phyloP scores from a whole-genome alignment of 129 eudicot species.

The Chrysanthemum makinoi region DNA sequence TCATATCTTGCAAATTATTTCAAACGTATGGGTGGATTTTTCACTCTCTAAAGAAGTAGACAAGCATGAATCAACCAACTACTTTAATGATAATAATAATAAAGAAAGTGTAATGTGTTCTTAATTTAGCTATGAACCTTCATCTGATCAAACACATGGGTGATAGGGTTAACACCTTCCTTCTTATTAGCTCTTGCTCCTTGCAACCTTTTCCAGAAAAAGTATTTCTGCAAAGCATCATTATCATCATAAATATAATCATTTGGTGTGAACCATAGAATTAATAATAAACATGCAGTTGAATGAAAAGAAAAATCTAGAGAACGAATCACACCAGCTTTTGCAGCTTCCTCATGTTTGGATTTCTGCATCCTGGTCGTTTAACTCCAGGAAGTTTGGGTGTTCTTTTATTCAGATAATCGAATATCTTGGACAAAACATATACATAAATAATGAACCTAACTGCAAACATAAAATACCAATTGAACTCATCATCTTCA shows the following conservation, averaged over 20 bases:
- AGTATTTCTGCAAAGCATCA: conserved; percentile 58
- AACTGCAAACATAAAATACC: too few species aligned
- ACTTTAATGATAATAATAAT: neutral
- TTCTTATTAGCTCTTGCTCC: conserved; percentile 47
- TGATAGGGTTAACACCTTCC: conserved; percentile 79
- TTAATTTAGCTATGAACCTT: conserved; percentile 50
- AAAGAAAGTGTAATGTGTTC: conserved; percentile 4
- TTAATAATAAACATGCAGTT: too few species aligned
- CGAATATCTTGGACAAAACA: too few species aligned
- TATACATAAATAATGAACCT: too few species aligned
- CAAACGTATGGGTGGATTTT: conserved; percentile 84
- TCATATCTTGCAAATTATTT: conserved; percentile 80
- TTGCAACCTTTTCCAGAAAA: conserved; percentile 35
- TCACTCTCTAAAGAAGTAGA: conserved; percentile 60
- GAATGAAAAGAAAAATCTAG: too few species aligned
- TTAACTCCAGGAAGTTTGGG: too few species aligned
- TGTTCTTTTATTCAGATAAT: too few species aligned
- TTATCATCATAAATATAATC: neutral
- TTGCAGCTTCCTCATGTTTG: too few species aligned
- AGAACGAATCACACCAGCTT: too few species aligned
- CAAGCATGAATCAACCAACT: conserved; percentile 3
- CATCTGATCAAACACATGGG: conserved; percentile 80
- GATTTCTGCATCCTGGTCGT: too few species aligned
- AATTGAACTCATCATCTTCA: too few species aligned
- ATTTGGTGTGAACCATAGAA: conserved; percentile 5